These are phyloP conservation scores for Ephemerocybe angulata DNA, from an alignment of 768 basidiomycete species.

Conservation along the genomic window DNA sequence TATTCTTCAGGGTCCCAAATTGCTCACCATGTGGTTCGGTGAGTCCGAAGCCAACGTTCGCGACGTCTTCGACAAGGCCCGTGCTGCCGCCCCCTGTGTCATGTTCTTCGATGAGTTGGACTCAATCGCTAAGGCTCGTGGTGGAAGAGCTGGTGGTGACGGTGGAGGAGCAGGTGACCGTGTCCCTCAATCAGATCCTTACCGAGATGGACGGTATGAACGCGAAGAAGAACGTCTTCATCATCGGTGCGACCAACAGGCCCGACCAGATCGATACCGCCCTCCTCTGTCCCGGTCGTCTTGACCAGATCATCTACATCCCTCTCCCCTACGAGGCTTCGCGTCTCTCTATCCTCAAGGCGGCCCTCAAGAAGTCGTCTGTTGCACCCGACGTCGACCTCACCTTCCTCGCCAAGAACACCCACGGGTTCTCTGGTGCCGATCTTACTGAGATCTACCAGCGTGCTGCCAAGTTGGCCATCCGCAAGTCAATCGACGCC, in stretches of 20 bases:
- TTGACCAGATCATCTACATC: slow-evolving; percentile 99
- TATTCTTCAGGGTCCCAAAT: slow-evolving; percentile 76
- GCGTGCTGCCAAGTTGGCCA: slow-evolving; percentile 94
- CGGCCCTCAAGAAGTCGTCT: slow-evolving; percentile 89
- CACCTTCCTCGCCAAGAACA: slow-evolving; percentile 80
- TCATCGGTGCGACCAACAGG: slow-evolving; percentile 95
- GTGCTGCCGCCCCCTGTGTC: slow-evolving; percentile 97
- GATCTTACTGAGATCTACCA: slow-evolving; percentile 99
- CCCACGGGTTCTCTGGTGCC: slow-evolving; percentile 98
- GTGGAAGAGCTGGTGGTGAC: slow-evolving; percentile 75
- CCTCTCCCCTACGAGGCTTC: slow-evolving; percentile 94
- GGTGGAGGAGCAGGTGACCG: slow-evolving; percentile 96
- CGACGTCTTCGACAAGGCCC: slow-evolving; percentile 99
- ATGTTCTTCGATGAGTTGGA: too few species aligned
- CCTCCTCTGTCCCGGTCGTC: slow-evolving; percentile 92
- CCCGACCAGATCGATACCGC: slow-evolving; percentile 95
- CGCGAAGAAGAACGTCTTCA: slow-evolving; percentile 98
- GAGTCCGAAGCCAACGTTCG: slow-evolving; percentile 99
- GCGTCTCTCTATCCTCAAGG: slow-evolving; percentile 86
- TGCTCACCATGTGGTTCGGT: slow-evolving; percentile 99
- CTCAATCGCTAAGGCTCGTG: slow-evolving; percentile 97
- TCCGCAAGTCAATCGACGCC: slow-evolving; percentile 89
- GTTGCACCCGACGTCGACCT: slow-evolving; percentile 81
- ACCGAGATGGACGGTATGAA: slow-evolving; percentile 99
- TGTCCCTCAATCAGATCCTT: slow-evolving; percentile 93